phyloP scores from a whole-genome alignment of 2,329 filamentous ascomycete genomes.

The Dothidotthia symphoricarpi region DNA sequence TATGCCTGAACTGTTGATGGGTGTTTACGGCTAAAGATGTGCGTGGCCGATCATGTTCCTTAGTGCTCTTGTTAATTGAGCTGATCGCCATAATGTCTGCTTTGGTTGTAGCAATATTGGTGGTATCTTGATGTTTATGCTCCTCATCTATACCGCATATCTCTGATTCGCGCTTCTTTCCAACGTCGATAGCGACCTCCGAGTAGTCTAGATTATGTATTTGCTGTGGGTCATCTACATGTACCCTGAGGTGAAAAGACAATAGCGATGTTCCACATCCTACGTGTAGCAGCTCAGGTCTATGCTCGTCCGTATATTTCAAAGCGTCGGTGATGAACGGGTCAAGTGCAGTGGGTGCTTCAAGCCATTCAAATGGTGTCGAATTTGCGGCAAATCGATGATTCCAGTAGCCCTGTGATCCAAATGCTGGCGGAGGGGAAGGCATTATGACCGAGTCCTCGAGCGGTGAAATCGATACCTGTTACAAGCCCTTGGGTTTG shows the following conservation, averaged over 20 bases:
- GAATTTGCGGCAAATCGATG: constrained; percentile 36
- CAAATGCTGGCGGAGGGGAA: constrained; percentile 30
- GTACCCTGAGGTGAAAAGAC: constrained; percentile 37
- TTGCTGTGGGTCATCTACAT: constrained; percentile 30
- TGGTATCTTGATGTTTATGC: too few relatives aligned
- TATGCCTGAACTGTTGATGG: constrained; percentile 7
- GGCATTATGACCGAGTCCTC: too few relatives aligned
- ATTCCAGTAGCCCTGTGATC: constrained; percentile 40
- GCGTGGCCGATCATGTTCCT: too few relatives aligned
- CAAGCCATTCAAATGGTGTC: constrained; percentile 42
- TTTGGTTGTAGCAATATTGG: too few relatives aligned
- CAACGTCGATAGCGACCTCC: constrained; percentile 34
- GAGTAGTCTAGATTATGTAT: constrained; percentile 44
- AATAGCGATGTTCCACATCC: constrained; percentile 43
- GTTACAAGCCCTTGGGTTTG: too few relatives aligned
- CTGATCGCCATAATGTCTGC: too few relatives aligned
- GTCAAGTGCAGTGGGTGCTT: constrained; percentile 32
- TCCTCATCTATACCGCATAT: constrained; percentile 11
- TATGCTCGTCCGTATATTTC: constrained; percentile 4
- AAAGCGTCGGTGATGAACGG: constrained; percentile 27
- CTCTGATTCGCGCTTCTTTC: constrained; percentile 31
- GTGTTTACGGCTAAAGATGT: too few relatives aligned
- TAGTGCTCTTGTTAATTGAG: too few relatives aligned
- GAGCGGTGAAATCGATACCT: too few relatives aligned
- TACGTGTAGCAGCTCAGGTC: constrained; percentile 38